These are phyloP conservation scores for Chaetomium cochliodes DNA, from an alignment of 495 filamentous ascomycete genomes.

Conservation along the genomic window DNA sequence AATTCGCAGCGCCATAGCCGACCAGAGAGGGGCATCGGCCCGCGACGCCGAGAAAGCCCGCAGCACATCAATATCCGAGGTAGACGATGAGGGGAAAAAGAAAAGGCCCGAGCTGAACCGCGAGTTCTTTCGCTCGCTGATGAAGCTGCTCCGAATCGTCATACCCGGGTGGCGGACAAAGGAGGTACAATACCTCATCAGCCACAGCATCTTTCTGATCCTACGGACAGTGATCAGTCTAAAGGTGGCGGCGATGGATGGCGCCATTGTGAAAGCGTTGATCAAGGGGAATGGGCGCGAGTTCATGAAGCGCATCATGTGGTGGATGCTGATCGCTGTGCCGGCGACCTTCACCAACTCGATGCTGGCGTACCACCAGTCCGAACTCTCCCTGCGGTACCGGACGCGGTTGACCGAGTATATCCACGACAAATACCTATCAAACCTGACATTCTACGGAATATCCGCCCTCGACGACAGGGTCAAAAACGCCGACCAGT, in stretches of 20 bases:
- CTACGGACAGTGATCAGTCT: constrained; percentile 85
- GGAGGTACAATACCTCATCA: constrained; percentile 78
- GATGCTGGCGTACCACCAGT: constrained; percentile 98
- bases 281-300: constrained; percentile 89
- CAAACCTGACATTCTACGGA: constrained; percentile 95
- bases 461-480: constrained; percentile 93
- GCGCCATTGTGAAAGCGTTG: constrained; percentile 82
- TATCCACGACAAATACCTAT: constrained; percentile 91
- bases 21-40: constrained; percentile 83
- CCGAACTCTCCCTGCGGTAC: constrained; percentile 88
- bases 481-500: constrained; percentile 97
- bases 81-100: constrained; percentile 46
- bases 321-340: constrained; percentile 99
- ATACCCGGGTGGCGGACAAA: constrained; percentile 87
- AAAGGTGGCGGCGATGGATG: constrained; percentile 95
- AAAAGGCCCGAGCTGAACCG: constrained; percentile 92
- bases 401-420: constrained; percentile 86
- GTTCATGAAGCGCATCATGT: constrained; percentile 83
- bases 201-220: constrained; percentile 80
- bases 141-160: constrained; percentile 78
- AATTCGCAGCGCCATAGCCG: constrained; percentile 83
- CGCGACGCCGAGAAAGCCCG: constrained; percentile 62
- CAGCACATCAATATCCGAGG: constrained; percentile 49
- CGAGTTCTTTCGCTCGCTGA: constrained; percentile 88
- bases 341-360: constrained; percentile 98